A percentile compares a stretch with the other conserved stretches of the same genome.
Evolutionary conservation across 1,284 basidiomycete genomes (phyloP).

Genomic region (Megacollybia platyphylla): DNA sequence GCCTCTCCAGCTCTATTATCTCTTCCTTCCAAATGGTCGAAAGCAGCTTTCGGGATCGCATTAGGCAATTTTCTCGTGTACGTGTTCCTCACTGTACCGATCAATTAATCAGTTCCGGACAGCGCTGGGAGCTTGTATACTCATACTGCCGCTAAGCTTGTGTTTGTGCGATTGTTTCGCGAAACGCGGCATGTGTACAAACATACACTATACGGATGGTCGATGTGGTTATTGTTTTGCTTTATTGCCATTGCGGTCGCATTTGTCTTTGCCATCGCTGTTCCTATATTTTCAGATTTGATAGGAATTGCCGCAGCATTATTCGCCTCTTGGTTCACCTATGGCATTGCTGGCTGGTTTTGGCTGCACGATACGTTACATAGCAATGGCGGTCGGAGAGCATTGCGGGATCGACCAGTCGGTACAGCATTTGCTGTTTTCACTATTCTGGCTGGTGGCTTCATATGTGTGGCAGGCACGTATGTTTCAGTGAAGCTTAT

Average conservation of each 20-base stretch:
- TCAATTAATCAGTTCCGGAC: neutral
- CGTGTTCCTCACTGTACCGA: slow-evolving; percentile 7
- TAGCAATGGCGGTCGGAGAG: slow-evolving; percentile 21
- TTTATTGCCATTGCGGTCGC: slow-evolving; percentile 29
- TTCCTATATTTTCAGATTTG: slow-evolving; percentile 43
- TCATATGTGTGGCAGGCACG: slow-evolving; percentile 40
- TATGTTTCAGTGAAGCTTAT: slow-evolving; percentile 44
- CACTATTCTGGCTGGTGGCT: slow-evolving; percentile 34
- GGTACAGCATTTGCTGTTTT: slow-evolving; percentile 23
- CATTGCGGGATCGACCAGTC: slow-evolving; percentile 17
- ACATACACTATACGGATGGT: slow-evolving; percentile 47
- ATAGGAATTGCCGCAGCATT: slow-evolving; percentile 41
- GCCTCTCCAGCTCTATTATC: slow-evolving; percentile 42
- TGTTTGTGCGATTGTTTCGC: slow-evolving; percentile 52
- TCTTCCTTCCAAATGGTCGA: slow-evolving; percentile 35
- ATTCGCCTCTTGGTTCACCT: slow-evolving; percentile 47
- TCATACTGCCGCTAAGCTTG: slow-evolving; percentile 44
- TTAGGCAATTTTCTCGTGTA: slow-evolving; percentile 38
- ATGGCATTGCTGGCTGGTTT: slow-evolving; percentile 43
- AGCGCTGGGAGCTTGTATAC: slow-evolving; percentile 34
- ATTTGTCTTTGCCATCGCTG: slow-evolving; percentile 41
- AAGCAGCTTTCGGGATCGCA: slow-evolving; percentile 33
- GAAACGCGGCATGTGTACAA: slow-evolving; percentile 41
- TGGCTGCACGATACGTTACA: slow-evolving; percentile 39
- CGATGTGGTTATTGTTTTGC: slow-evolving; percentile 36